Percentiles rank a stretch among this genome's conserved stretches.
Evolutionary conservation across 2,329 filamentous ascomycete species (phyloP).

Genomic region (Alternaria novae-zelandiae): DNA sequence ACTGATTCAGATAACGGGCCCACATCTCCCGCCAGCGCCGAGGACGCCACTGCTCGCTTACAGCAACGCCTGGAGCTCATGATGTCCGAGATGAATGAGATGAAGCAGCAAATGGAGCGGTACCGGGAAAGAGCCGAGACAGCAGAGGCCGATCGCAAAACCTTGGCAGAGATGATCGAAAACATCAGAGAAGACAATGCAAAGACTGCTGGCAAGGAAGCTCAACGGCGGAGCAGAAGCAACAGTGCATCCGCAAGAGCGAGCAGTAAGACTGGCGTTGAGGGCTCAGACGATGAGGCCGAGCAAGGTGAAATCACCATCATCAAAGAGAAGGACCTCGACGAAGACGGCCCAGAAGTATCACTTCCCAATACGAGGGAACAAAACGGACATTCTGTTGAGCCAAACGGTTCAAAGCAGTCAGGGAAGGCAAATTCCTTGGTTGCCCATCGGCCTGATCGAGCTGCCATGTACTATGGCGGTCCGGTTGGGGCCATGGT

Average conservation of each 20-base stretch:
- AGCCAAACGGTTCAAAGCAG: constrained; percentile 27
- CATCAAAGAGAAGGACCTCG: constrained; percentile 41
- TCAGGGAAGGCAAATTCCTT: constrained; percentile 33
- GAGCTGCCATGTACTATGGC: constrained; percentile 44
- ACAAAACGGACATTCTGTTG: constrained; percentile 41
- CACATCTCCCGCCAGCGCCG: constrained; percentile 28
- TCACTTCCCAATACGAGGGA: constrained; percentile 22
- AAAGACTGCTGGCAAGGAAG: constrained; percentile 47
- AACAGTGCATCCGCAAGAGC: constrained; percentile 21
- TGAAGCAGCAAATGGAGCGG: constrained; percentile 79
- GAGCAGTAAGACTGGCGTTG: constrained; percentile 10
- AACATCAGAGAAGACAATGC: constrained; percentile 74
- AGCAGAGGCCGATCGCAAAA: constrained; percentile 80
- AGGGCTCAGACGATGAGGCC: constrained; percentile 28
- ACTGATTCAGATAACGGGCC: constrained; percentile 29
- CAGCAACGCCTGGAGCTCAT: constrained; percentile 78
- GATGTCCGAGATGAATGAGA: constrained; percentile 78
- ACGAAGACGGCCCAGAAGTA: constrained; percentile 30
- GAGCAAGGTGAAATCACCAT: constrained; percentile 48
- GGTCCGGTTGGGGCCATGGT: constrained; percentile 48
- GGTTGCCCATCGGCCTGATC: constrained; percentile 33
- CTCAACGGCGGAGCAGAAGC: constrained; percentile 35
- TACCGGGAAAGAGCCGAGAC: constrained; percentile 80
- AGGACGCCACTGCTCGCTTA: constrained; percentile 56
- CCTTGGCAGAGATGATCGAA: constrained; percentile 85